Conservation (phyloP, 768 basidiomycete genomes). For the Agrocybe chaxingu region DNA sequence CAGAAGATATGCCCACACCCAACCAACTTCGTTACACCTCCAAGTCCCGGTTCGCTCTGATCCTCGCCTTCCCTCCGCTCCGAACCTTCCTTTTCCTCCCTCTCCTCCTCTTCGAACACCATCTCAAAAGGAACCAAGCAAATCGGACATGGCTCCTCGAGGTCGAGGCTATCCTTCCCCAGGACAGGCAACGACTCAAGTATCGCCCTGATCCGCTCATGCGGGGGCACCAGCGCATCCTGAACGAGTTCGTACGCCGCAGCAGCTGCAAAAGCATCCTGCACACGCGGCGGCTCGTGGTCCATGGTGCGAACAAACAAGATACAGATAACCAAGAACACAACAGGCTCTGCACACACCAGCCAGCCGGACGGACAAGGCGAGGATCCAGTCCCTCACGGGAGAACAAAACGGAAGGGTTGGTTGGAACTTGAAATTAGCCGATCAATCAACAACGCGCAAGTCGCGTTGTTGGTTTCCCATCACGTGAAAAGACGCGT, state of each 20-base stretch:
- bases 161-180: conserved; percentile 31
- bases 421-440: not conserved
- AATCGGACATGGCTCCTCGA: conserved; percentile 62
- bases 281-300: not conserved
- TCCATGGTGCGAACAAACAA: not conserved
- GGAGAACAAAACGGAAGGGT: not conserved
- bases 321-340: too few species aligned
- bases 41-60: conserved; percentile 8
- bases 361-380: too few species aligned
- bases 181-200: conserved; percentile 45
- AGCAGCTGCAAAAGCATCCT: conserved; percentile 3
- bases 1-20: conserved; percentile 71
- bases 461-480: not conserved
- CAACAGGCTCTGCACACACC: not conserved
- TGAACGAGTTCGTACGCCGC: conserved; percentile 22
- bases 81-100: conserved; percentile 2
- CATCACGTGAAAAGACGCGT: not conserved
- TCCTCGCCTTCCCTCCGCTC: conserved; percentile 1
- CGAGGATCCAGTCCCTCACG: too few species aligned
- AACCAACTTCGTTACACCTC: conserved; percentile 55
- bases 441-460: not conserved
- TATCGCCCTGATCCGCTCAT: conserved; percentile 32
- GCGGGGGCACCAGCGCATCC: conserved; percentile 16
- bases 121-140: conserved; percentile 53
- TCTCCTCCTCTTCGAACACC: conserved; percentile 34